Percentiles rank a stretch among this genome's conserved stretches.
Conservation (phyloP, 371 early-diverging fungal species). For the Cladochytrium tenue region DNA sequence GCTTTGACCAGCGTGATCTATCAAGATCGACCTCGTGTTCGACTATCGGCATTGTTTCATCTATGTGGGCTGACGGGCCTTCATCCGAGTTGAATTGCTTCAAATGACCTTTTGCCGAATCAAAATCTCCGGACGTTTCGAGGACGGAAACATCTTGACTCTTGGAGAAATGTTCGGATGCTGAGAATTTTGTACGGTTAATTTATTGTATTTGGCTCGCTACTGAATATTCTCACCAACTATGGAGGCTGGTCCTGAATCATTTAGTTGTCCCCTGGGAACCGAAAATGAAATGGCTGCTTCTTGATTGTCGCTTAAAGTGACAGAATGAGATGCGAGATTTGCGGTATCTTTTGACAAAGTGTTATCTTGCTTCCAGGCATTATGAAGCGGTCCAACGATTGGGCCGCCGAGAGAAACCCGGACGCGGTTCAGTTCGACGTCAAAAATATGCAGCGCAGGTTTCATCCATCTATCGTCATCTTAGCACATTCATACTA, state of each 20-base stretch:
- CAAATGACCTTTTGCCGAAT: no score
- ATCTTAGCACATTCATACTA: not conserved
- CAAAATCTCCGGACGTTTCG: no score
- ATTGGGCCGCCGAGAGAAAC: not conserved
- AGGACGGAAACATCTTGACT: not conserved
- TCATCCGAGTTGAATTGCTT: no score
- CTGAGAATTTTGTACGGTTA: not conserved
- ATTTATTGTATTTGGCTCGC: not conserved
- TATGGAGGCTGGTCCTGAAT: not conserved
- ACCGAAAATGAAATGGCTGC: no score
- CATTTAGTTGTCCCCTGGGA: not conserved
- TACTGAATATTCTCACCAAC: not conserved
- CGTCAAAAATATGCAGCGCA: conserved; percentile 21
- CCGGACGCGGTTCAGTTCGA: conserved; percentile 6
- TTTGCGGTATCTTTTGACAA: not conserved
- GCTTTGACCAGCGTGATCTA: no score
- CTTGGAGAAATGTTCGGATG: not conserved
- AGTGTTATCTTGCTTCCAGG: not conserved
- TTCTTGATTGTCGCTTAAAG: no score
- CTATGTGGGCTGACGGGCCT: no score
- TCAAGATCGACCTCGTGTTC: no score
- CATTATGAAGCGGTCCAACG: not conserved
- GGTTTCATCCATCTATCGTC: conserved; percentile 21
- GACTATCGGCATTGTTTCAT: no score
- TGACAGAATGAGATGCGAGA: not conserved